Evolutionary conservation across 106 monocot species (phyloP), one percentile per base, ranked within the genome.

Genomic region (Chionographis japonica): DNA sequence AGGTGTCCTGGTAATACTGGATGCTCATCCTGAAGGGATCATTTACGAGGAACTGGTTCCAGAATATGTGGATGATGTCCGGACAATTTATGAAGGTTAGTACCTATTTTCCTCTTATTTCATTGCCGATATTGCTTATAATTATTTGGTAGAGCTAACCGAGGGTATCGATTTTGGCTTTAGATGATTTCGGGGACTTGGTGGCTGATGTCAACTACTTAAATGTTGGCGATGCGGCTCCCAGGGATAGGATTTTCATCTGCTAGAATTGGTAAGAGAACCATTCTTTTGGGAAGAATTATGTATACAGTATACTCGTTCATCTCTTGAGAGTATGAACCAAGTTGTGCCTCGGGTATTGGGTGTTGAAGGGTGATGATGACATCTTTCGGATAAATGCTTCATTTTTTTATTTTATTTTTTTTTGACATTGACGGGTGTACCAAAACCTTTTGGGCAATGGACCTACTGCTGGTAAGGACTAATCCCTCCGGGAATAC

Each of bases 1-100:
- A 98, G 97, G 97, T 57, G 86, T 81, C n/a, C 76, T 98, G 68
- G 87, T 85, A 16, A 70, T 87, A 37, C 58, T 98, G 56, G 92
- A 98, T 87, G 92, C 97, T 79, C 83, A 67, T 75, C 87, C 89
- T 4, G 85, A 77, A 27, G 97, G 97, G 40, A 85, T 92, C 39
- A 83, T 98, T 41, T 92, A 85, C 41, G 63, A 90, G 54, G 69
- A 82, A 39, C 78, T 98, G 12, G 83, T 98, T 17, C 87, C 87
- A 70, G 87, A 92, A 61, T 98, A 98, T 71, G 89, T 90, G 15
- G 79, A 90, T 37, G 36, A 72, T 61, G 92, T 83, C 49, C 83
- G 97, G 66, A 98, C 97, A 51, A 79, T 98, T 61, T 98, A 98
- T 69, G 97, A 98, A 98, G 92, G 97, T 98, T 27, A 27, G 27